Evolutionary conservation across 345 rosid genomes (phyloP).

Genomic region (Populus nigra): DNA sequence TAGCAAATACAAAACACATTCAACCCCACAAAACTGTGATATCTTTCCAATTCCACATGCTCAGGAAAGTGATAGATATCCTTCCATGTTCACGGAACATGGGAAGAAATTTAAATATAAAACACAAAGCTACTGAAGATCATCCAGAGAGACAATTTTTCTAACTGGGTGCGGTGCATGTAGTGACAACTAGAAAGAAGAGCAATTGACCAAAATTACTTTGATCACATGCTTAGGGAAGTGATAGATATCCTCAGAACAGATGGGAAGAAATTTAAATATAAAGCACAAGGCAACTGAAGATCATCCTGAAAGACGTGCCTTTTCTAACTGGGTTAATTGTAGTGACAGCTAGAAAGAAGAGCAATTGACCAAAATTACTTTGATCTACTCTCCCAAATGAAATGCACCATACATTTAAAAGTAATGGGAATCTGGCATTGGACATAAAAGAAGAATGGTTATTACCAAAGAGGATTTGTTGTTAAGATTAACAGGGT

Average conservation of each 20-base stretch:
- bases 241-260: background rate
- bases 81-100: background rate
- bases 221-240: background rate
- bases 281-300: slow-evolving; percentile 1
- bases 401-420: background rate
- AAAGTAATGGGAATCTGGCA: background rate
- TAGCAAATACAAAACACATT: background rate
- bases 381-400: background rate
- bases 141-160: background rate
- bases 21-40: background rate
- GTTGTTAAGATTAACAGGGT: background rate
- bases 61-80: background rate
- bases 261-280: background rate
- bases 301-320: background rate
- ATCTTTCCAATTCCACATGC: background rate
- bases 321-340: background rate
- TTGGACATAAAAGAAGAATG: background rate
- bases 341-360: background rate
- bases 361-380: background rate
- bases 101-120: background rate
- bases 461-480: background rate
- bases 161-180: background rate
- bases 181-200: background rate
- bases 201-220: background rate
- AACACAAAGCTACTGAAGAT: slow-evolving; percentile 1